Base-by-base conservation (phyloP, 202 grass and related monocot species). In the Schoenoplectus tabernaemontani region DNA sequence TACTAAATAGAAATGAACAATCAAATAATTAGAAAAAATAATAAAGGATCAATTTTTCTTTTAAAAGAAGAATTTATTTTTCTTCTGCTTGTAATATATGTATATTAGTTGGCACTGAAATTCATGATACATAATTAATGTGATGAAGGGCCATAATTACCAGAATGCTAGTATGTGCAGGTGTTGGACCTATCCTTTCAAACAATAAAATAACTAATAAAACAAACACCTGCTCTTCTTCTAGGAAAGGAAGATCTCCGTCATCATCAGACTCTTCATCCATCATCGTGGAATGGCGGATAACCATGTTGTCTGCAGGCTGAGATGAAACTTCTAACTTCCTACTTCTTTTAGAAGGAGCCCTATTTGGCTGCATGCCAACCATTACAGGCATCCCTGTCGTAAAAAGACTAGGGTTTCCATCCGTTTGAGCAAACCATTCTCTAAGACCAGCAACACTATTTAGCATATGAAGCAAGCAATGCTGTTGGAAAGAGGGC, bases 201-300 rank as follows among this genome's bases (percentile, higher is more conserved):
- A 74, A 73, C 11, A n/a, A 68, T 70, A 75, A 64, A 78, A 0
- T n/a, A 69, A 83, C 33, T 32, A 84, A 9, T 9, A 87, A 70
- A 60, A 64, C 44, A 80, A 66, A 36, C 81, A 93, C 93, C 89
- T 82, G 91, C 30, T 86, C 85, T 77, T 81, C 76, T 81, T 91
- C 90, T 87, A 80, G 70, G 83, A 88, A 76, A 28, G 54, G 83
- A 84, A 70, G 79, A 82, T 97, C 94, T 46, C 92, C 94, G 50
- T 98, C 95, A 37, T 98, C 95, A 66, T 98, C 91, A 87, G 91
- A 94, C 7, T 98, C 89, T 76, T 94, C 95, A 63, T 98, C 95
- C 11, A 90, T 76, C 76, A 82, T 79, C 78, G 77, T 77, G 47
- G 85, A 89, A 76, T 88, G 48, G 51, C 88, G 91, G 36, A 9